Evolutionary conservation across 441 rosid genomes (phyloP).

Genomic region (Kokia cookei): DNA sequence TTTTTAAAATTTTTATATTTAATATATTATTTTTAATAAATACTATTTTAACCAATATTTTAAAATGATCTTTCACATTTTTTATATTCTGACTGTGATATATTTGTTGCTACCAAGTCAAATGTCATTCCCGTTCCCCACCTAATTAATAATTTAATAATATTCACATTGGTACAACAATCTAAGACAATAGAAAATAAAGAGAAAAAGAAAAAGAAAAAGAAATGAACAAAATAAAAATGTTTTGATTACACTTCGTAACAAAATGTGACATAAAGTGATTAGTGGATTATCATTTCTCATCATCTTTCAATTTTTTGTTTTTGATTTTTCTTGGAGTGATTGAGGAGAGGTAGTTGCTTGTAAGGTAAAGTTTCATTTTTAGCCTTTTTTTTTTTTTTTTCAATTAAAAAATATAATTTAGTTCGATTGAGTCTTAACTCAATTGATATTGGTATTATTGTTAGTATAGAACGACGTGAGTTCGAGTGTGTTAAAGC

Average conservation of each 20-base stretch:
- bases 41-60: neutral
- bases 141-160: neutral
- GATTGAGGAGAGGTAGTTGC: neutral
- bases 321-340: neutral
- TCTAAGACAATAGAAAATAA: neutral
- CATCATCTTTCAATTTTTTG: neutral
- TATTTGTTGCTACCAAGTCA: neutral
- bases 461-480: no score
- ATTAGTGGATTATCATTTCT: neutral
- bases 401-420: neutral
- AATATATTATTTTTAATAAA: no score
- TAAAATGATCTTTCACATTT: neutral
- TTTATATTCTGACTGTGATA: neutral
- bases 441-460: no score
- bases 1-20: neutral
- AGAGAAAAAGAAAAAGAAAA: neutral
- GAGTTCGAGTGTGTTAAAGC: no score
- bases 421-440: no score
- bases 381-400: neutral
- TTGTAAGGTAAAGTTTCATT: neutral
- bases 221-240: no score
- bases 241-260: constrained; percentile 1
- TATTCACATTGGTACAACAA: neutral
- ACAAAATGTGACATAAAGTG: constrained; percentile 13
- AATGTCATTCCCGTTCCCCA: neutral